phyloP scores from a whole-genome alignment of 1,284 basidiomycete species.

The Coniferiporia sulphurascens region DNA sequence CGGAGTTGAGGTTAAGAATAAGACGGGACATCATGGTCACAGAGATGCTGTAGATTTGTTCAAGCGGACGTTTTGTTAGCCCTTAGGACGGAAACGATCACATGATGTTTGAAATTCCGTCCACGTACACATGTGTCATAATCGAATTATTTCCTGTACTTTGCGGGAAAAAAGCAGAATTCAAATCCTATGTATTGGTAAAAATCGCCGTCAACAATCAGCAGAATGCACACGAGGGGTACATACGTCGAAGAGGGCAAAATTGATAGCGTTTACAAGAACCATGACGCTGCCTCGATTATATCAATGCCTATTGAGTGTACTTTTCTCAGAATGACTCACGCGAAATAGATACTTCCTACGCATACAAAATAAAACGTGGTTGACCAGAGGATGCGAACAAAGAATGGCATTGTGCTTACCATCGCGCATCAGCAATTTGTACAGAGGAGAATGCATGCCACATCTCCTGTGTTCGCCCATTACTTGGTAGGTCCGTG shows the following conservation, averaged over 20 bases:
- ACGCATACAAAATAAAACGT: neutral
- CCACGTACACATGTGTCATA: slow-evolving; percentile 12
- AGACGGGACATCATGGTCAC: slow-evolving; percentile 16
- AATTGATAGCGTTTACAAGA: neutral
- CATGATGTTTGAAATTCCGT: too few species aligned
- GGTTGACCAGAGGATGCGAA: too few species aligned
- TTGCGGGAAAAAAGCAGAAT: neutral
- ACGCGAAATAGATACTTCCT: slow-evolving; percentile 1
- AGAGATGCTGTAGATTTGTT: slow-evolving; percentile 1
- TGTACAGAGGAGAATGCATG: neutral
- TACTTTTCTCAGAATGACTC: neutral
- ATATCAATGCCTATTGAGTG: neutral
- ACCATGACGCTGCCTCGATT: neutral
- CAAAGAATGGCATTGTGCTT: neutral
- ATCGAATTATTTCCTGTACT: slow-evolving; percentile 12
- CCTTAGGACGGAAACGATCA: too few species aligned
- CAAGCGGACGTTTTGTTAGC: neutral
- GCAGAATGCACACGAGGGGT: neutral
- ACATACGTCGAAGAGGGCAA: slow-evolving; percentile 1
- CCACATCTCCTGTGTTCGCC: neutral
- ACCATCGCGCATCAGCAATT: neutral
- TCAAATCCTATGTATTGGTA: neutral
- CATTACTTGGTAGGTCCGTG: neutral
- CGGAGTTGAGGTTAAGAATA: slow-evolving; percentile 11
- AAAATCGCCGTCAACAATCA: neutral